Evolutionary conservation across 768 basidiomycete species (phyloP).

Genomic region (Mrakia blollopis): DNA sequence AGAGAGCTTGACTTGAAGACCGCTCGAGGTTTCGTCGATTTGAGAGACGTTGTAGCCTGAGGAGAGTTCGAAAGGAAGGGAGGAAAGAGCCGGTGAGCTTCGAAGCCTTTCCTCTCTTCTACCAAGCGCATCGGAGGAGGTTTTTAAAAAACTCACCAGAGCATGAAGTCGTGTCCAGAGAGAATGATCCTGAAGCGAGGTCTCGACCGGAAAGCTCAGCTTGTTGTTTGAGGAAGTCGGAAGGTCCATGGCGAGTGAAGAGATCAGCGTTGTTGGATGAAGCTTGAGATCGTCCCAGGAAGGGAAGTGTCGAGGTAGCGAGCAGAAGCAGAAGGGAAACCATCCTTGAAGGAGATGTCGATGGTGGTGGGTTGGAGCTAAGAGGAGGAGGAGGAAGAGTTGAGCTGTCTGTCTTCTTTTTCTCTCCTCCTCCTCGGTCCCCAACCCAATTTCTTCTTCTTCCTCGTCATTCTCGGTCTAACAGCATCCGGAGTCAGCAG

Average conservation of each 20-base stretch:
- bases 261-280: neutral
- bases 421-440: too few species aligned
- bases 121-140: conserved; percentile 28
- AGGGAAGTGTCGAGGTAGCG: too few species aligned
- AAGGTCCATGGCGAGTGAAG: neutral
- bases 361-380: too few species aligned
- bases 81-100: too few species aligned
- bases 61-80: conserved; percentile 28
- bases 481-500: too few species aligned
- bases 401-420: too few species aligned
- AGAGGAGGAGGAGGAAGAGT: too few species aligned
- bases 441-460: too few species aligned
- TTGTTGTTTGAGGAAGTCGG: neutral
- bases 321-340: too few species aligned
- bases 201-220: neutral
- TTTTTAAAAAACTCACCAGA: neutral
- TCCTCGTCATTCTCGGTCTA: too few species aligned
- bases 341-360: too few species aligned
- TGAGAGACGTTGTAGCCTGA: conserved; percentile 56
- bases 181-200: neutral
- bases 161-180: conserved; percentile 2
- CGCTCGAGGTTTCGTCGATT: conserved; percentile 47
- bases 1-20: conserved; percentile 26
- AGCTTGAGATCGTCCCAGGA: too few species aligned
- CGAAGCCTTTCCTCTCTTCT: conserved; percentile 11